phyloP scores from a whole-genome alignment of 495 filamentous ascomycete genomes.

The Cercophora scortea region DNA sequence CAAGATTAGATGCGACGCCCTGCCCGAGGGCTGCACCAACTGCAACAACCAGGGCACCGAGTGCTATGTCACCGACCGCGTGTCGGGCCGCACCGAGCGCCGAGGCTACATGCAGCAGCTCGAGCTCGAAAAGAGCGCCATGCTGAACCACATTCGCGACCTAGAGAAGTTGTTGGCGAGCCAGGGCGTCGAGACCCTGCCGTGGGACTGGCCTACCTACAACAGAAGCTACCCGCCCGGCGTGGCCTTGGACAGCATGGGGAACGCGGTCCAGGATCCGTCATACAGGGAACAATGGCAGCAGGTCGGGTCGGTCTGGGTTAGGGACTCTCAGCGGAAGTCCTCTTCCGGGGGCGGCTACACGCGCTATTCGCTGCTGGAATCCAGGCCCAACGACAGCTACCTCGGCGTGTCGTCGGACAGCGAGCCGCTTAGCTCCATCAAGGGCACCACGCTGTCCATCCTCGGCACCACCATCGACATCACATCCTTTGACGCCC shows the following conservation, averaged over 20 bases:
- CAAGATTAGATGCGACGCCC: constrained; percentile 76
- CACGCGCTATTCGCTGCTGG: constrained; percentile 19
- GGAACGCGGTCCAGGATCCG: constrained; percentile 22
- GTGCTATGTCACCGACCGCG: constrained; percentile 78
- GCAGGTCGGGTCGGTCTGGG: constrained; percentile 42
- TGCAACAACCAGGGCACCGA: constrained; percentile 63
- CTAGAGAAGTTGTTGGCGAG: constrained; percentile 39
- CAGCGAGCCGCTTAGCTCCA: constrained; percentile 59
- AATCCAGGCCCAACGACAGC: constrained; percentile 50
- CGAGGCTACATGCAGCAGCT: constrained; percentile 66
- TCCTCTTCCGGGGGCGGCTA: constrained; percentile 2
- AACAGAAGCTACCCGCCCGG: constrained; percentile 23
- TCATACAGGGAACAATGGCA: constrained; percentile 31
- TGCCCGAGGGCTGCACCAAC: constrained; percentile 63
- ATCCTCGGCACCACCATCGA: constrained; percentile 73
- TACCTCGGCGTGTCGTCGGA: constrained; percentile 65
- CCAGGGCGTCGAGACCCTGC: constrained; percentile 31
- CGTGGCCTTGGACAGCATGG: constrained; percentile 16
- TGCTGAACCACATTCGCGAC: constrained; percentile 42
- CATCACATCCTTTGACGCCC: constrained; percentile 59
- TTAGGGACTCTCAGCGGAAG: constrained; percentile 26
- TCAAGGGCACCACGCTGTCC: constrained; percentile 64
- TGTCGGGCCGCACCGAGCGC: constrained; percentile 73
- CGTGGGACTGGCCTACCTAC: constrained; percentile 24
- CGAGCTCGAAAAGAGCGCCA: constrained; percentile 48